A percentile compares a stretch with the other conserved stretches of the same genome.
phyloP scores from a whole-genome alignment of 768 basidiomycete genomes.

The Calocera viscosa region DNA sequence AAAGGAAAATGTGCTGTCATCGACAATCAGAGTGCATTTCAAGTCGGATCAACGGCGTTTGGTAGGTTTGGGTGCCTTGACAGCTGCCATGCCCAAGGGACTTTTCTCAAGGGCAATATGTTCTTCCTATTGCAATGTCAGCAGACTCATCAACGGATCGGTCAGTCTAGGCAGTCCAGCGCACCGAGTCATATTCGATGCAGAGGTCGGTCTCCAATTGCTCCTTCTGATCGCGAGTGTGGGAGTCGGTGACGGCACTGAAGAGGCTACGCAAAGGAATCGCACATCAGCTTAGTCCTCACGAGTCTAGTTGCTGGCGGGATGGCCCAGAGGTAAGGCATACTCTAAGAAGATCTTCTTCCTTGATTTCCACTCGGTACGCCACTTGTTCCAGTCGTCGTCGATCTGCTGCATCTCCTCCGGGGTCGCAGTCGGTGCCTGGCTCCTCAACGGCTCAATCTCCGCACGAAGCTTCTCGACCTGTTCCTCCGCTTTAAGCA shows the following conservation, averaged over 20 bases:
- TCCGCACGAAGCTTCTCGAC: slow-evolving; percentile 37
- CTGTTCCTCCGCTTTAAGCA: slow-evolving; percentile 28
- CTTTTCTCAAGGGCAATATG: background rate
- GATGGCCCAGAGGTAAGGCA: slow-evolving; percentile 18
- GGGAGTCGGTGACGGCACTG: background rate
- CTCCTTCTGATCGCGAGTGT: background rate
- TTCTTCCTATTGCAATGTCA: background rate
- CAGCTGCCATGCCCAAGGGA: background rate
- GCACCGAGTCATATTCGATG: background rate
- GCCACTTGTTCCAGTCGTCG: slow-evolving; percentile 65
- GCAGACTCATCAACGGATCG: background rate
- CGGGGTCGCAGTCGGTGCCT: slow-evolving; percentile 52
- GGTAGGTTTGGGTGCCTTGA: background rate
- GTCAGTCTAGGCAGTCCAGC: background rate
- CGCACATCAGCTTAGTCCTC: background rate
- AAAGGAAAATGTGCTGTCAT: too few species aligned
- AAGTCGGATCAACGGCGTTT: background rate
- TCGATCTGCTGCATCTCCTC: slow-evolving; percentile 60
- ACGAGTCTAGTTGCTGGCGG: background rate
- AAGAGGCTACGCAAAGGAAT: background rate
- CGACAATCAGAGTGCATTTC: too few species aligned
- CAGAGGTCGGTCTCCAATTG: background rate
- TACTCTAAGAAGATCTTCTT: slow-evolving; percentile 66
- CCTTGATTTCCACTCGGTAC: slow-evolving; percentile 64
- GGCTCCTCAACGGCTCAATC: slow-evolving; percentile 54